Evolutionary conservation across 2,329 filamentous ascomycete genomes (phyloP), one percentile per base, ranked within the genome.

Genomic region (Diplocarpon rosae): DNA sequence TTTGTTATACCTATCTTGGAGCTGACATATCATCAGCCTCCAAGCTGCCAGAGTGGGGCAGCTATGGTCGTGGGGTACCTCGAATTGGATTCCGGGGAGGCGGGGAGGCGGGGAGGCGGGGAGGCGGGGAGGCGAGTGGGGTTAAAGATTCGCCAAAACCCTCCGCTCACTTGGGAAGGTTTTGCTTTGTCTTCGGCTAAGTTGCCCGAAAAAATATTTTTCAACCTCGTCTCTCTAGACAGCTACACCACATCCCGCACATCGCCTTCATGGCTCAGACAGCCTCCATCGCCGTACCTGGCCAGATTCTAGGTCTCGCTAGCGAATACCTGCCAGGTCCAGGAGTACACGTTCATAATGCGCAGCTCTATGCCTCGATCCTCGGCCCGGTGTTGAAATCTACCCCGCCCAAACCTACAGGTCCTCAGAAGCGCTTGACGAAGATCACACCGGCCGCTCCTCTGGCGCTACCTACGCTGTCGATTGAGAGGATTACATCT

Each of bases 261-360:
- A 37, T 13, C 37, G 32, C 33, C 17, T 10, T 16, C 45, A 58
- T 59, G 55, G 50, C 52, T 15, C 50, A 56, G 43, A 43, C 40
- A 17, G 36, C 47, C 5, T 40, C 54, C 17, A 51, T 87, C 55
- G 85, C 82, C 43, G 73, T 93, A 38, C 92, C 92, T 10, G 92
- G 92, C 61, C 85, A 92, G 62, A 68, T 79, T 37, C 76, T 98
- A 33, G 89, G 85, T 27, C 67, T 81, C 14, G 65, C 72, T 14
- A 69, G 73, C 44, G 75, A 78, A 53, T 89, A 83, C 65, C 66
- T 73, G 33, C 75, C 87, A 24, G 90, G 90, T 12, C 71, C 85
- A 10, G 92, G 90, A 53, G 95, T 88, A 0, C 87, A 96, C 64
- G 71, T 94, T 53, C 75, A 86, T 66, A 72, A 83, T 52, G 72